Conservation (phyloP, 352 stramenopile species). For the Thalassiosira allenii region DNA sequence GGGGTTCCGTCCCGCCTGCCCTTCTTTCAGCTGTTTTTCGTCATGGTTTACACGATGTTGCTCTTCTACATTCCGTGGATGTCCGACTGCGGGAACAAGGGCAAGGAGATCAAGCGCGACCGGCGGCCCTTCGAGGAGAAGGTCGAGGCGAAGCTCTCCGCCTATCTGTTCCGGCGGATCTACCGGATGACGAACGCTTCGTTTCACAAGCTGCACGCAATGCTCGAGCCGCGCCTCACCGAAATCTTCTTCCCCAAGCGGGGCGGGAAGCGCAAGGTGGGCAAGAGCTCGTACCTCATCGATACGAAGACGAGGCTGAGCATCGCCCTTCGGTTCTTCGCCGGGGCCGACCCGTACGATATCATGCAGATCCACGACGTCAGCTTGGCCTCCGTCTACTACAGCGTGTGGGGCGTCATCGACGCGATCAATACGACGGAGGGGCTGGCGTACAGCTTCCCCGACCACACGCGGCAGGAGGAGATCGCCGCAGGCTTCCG, state of each 20-base stretch:
- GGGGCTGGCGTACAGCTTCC: conserved; percentile 37
- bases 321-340: conserved; percentile 38
- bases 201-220: background rate
- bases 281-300: too few species aligned
- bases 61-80: too few species aligned
- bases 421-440: conserved; percentile 42
- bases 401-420: conserved; percentile 34
- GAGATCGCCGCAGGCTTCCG: conserved; percentile 46
- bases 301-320: conserved; percentile 12
- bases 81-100: too few species aligned
- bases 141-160: too few species aligned
- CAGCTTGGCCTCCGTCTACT: conserved; percentile 18
- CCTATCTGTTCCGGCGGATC: conserved; percentile 13
- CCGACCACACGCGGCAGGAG: conserved; percentile 32
- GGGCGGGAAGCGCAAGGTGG: too few species aligned
- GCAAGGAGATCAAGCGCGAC: too few species aligned
- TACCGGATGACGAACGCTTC: background rate
- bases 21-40: too few species aligned
- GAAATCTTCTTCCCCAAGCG: conserved; percentile 28
- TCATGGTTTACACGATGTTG: too few species aligned
- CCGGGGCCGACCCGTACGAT: conserved; percentile 38
- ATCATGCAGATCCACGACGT: conserved; percentile 32
- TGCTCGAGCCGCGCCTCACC: background rate
- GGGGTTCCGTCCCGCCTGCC: too few species aligned
- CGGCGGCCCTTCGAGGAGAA: too few species aligned